A percentile compares a stretch with the other conserved stretches of the same genome.
phyloP scores from a whole-genome alignment of 2,329 filamentous ascomycete genomes.

The Sporothrix luriei region DNA sequence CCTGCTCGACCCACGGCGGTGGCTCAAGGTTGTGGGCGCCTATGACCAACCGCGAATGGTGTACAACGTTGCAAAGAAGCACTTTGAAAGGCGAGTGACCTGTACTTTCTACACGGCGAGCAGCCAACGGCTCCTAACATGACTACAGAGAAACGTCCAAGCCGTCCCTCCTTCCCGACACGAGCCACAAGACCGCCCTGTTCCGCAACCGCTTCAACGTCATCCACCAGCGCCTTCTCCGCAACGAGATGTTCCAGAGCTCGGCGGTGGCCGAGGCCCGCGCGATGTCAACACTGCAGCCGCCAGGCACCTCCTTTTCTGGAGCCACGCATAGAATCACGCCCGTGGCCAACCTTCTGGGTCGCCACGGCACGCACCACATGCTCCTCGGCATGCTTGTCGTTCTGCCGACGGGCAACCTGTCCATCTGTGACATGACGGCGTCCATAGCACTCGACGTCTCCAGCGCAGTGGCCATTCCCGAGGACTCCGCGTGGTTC shows the following conservation, averaged over 20 bases:
- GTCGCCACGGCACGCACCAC: constrained; percentile 80
- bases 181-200: constrained; percentile 78
- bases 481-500: constrained; percentile 87
- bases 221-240: constrained; percentile 85
- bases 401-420: constrained; percentile 75
- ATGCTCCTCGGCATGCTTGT: constrained; percentile 83
- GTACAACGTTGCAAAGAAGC: constrained; percentile 80
- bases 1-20: constrained; percentile 71
- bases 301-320: constrained; percentile 54
- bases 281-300: constrained; percentile 54
- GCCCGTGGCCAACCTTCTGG: constrained; percentile 73
- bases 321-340: constrained; percentile 75
- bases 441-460: constrained; percentile 86
- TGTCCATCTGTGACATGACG: constrained; percentile 83
- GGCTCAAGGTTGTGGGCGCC: constrained; percentile 80
- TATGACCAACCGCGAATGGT: constrained; percentile 80
- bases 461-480: constrained; percentile 76
- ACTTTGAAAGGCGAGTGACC: constrained; percentile 73
- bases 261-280: constrained; percentile 69
- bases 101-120: not conserved
- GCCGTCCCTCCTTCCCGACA: constrained; percentile 72
- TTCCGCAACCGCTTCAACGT: constrained; percentile 92
- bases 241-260: constrained; percentile 90
- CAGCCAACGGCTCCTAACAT: constrained; percentile 34
- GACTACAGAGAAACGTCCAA: constrained; percentile 59